Evolutionary conservation across 371 early-diverging fungal species (phyloP), one percentile per base, ranked within the genome.

Genomic region (Mucor irregularis): DNA sequence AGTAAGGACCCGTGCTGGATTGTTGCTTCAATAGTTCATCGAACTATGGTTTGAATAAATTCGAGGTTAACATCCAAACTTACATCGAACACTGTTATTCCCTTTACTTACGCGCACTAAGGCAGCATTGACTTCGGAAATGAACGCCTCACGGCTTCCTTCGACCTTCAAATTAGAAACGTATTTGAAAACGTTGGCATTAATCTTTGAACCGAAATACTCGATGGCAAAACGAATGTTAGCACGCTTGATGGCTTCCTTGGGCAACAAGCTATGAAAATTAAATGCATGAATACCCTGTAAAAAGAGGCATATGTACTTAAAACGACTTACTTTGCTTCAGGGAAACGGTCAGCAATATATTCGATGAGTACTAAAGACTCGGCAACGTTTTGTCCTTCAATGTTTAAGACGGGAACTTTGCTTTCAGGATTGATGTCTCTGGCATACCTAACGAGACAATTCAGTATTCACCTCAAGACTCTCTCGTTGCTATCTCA

Each of bases 1-100:
- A 85, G 62, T 82, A 88, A 14, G 87, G 87, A 0, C 88, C 88
- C 0, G 70, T 65, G 16, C 71, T 21, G 30, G 78, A 64, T 58
- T 81, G 82, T 50, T 62, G 57, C 24, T 54, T 53, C 30, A 83
- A 66, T 34, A 82, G 66, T 14, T 74, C 70, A 54, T 73, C 74
- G 13, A 73, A 42, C 61, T 64, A 50, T 13, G n/a, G n/a, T 60
- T 56, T 14, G 26, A 52, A 19, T 6, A 39, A 5, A 2, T 39
- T 5, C 21, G n/a, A n/a, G n/a, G n/a, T 39, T 19, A 6, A 3
- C n/a, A 7, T 39, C 6, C 21, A 7, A 19, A 3, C 21, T 39
- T 39, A 21, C 10, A 1, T 19, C 10, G 7, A 19, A 39, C 7
- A 21, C 5, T 39, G 17, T 14, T n/a, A n/a, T n/a, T n/a, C n/a